phyloP scores from a whole-genome alignment of 1,139 yeast genomes.

The Spathaspora sp. region DNA sequence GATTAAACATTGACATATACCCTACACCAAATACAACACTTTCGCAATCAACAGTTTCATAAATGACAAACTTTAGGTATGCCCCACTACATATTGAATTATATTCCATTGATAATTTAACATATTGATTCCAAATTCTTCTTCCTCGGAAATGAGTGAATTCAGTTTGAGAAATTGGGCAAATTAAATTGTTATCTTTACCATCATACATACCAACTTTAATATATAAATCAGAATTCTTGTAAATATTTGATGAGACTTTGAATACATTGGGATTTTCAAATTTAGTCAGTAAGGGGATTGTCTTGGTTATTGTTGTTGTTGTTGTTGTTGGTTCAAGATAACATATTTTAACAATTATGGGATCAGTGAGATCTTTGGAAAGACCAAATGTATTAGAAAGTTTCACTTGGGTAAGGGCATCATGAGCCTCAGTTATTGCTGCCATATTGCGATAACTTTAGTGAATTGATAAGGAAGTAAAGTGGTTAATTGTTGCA shows the following conservation, averaged over 20 bases:
- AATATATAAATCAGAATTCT: slow-evolving; percentile 61
- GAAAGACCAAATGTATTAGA: slow-evolving; percentile 71
- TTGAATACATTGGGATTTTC: slow-evolving; percentile 53
- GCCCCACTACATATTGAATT: slow-evolving; percentile 67
- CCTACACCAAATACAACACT: slow-evolving; percentile 59
- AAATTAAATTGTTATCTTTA: slow-evolving; percentile 57
- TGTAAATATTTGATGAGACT: slow-evolving; percentile 49
- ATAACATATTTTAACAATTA: slow-evolving; percentile 35
- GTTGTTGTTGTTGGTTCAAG: slow-evolving; percentile 23
- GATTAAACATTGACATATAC: slow-evolving; percentile 58
- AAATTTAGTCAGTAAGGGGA: slow-evolving; percentile 47
- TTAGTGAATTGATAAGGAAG: no score
- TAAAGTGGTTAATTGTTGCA: no score
- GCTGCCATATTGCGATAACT: not conserved
- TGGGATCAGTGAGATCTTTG: slow-evolving; percentile 63
- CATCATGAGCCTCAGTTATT: slow-evolving; percentile 1
- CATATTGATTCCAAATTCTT: slow-evolving; percentile 54
- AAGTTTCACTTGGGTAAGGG: slow-evolving; percentile 14
- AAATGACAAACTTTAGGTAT: slow-evolving; percentile 59
- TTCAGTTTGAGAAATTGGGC: slow-evolving; percentile 66
- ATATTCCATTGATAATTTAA: slow-evolving; percentile 68
- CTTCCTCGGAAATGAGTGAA: slow-evolving; percentile 56
- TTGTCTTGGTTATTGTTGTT: slow-evolving; percentile 16
- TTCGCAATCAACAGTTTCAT: slow-evolving; percentile 60
- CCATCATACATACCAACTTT: slow-evolving; percentile 58